Evolutionary conservation across 768 basidiomycete species (phyloP).

Genomic region (Lyophyllum decastes): DNA sequence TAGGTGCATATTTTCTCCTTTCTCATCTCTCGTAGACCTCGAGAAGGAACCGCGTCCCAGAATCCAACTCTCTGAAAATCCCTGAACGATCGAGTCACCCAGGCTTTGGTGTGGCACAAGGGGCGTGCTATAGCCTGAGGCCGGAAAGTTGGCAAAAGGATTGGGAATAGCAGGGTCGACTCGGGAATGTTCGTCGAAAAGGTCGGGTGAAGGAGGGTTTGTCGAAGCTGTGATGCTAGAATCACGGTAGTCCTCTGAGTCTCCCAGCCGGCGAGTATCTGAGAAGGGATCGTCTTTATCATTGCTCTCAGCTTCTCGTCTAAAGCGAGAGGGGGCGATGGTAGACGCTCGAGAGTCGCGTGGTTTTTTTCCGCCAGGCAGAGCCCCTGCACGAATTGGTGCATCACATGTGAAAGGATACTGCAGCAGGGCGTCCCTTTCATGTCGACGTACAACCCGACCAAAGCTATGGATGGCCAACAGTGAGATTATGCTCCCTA

Average conservation of each 20-base stretch:
- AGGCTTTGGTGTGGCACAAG: constrained; percentile 25
- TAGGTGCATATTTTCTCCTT: neutral
- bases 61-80: constrained; percentile 28
- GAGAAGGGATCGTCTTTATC: constrained; percentile 32
- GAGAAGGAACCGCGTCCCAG: constrained; percentile 18
- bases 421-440: constrained; percentile 55
- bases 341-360: constrained; percentile 1
- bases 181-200: constrained; percentile 10
- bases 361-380: constrained; percentile 12
- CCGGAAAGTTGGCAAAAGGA: constrained; percentile 25
- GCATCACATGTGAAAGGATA: constrained; percentile 31
- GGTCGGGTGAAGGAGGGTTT: constrained; percentile 4
- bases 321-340: constrained; percentile 4
- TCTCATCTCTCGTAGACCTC: neutral
- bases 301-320: constrained; percentile 4
- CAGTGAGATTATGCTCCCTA: constrained; percentile 59
- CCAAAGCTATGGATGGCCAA: constrained; percentile 61
- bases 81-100: constrained; percentile 20
- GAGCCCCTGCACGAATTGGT: constrained; percentile 3
- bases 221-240: neutral
- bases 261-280: constrained; percentile 26
- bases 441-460: constrained; percentile 61
- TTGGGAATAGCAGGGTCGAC: constrained; percentile 10
- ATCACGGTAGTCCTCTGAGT: constrained; percentile 8
- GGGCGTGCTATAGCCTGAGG: constrained; percentile 30